phyloP scores from a whole-genome alignment of 169 alveolate genomes.

The Cryptosporidium tyzzeri region DNA sequence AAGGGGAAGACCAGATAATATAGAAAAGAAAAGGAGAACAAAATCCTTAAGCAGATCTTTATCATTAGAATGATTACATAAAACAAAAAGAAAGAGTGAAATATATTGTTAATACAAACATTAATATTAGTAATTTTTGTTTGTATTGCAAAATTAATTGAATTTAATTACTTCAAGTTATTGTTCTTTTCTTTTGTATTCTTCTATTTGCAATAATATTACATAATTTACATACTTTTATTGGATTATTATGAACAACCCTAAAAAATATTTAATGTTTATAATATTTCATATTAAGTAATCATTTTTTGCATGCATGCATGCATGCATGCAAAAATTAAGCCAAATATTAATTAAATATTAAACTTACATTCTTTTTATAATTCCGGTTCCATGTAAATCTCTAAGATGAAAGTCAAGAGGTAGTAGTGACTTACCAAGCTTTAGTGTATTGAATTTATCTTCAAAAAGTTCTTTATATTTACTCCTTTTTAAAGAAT shows the following conservation, averaged over 20 bases:
- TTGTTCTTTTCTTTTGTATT: neutral
- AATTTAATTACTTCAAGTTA: neutral
- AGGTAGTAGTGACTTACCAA: conserved; percentile 43
- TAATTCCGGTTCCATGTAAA: conserved; percentile 41
- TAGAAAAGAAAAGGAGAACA: neutral
- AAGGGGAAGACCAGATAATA: neutral
- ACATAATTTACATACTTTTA: conserved; percentile 27
- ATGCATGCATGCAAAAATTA: neutral
- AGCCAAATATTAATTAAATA: neutral
- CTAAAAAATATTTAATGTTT: neutral
- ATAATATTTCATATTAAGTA: conserved; percentile 4
- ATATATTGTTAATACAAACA: too few relatives aligned
- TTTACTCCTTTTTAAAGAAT: conserved; percentile 23
- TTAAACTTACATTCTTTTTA: conserved; percentile 54
- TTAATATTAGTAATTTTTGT: too few relatives aligned
- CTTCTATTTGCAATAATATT: neutral
- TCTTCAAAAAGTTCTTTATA: conserved; percentile 41
- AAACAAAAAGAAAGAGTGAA: too few relatives aligned
- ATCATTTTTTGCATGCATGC: neutral
- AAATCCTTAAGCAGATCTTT: conserved; percentile 59
- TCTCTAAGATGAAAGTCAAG: conserved; percentile 54
- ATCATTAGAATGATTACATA: neutral
- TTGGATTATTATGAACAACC: conserved; percentile 22
- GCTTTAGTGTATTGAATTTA: conserved; percentile 12
- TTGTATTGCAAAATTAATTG: neutral